Base-by-base conservation (phyloP, 1,284 basidiomycete species). In the Cryptococcus maquisensis region DNA sequence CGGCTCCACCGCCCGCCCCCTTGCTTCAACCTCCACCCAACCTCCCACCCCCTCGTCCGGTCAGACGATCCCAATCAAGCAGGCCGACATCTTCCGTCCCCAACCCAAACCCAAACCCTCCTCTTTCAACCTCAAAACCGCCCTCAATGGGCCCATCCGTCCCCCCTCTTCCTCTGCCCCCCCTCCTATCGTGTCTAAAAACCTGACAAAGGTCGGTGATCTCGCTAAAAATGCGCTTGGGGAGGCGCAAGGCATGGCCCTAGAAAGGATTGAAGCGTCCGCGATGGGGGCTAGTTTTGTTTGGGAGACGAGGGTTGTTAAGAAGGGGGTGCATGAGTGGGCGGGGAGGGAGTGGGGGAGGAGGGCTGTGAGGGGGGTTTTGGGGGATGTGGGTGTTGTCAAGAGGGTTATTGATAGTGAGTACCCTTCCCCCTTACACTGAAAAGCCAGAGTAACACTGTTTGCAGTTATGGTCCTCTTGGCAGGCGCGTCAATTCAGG, bases 11-110 rank as follows among this genome's bases (percentile, higher is more conserved):
- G 21, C 48, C 2, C 32, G 32, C n/a, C 41, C 16, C 15, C 21
- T 9, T 9, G n/a, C n/a, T n/a, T n/a, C n/a, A n/a, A 39, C 32
- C 47, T 13, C 20, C 23, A 12, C n/a, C 55, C 13, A 36, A 35
- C 9, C 24, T 55, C 6, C 35, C 61, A 4, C 41, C 55, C 6
- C 52, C 61, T 4, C 13, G 3, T 13, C 23, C 28, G 44, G 15
- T 13, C 59, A 64, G 24, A 45, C 66, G 0, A 64, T 72, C 26
- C 52, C 68, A 4, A 44, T 73, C 43, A 64, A 64, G 47, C 63
- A 66, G 47, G 69, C 51, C 4, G 67, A 73, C 55, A 68, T 74
- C 53, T 74, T 72, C 63, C 49, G 60, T 20, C 69, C 73, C 4
- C 52, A 61, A 18, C 37, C 50, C 1, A 61, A 65, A 50, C 53